phyloP scores from a whole-genome alignment of 2,329 filamentous ascomycete species.

The Aspergillus sp. region DNA sequence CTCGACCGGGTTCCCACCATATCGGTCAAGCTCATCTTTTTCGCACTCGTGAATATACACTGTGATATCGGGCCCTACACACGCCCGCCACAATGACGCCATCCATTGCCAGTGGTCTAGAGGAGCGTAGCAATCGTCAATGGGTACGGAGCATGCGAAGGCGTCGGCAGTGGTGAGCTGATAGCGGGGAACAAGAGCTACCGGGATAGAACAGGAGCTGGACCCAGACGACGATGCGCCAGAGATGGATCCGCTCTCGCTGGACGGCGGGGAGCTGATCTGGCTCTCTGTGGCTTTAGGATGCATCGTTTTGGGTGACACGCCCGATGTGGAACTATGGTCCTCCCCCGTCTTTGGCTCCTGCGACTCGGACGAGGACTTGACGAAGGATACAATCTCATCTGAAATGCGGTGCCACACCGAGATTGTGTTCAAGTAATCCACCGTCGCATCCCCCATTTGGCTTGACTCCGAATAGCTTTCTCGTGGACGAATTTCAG shows the following conservation, averaged over 20 bases:
- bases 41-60: conserved; percentile 43
- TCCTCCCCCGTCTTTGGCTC: conserved; percentile 18
- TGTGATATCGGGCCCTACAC: conserved; percentile 69
- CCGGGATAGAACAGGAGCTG: conserved; percentile 49
- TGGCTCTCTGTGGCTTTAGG: conserved; percentile 27
- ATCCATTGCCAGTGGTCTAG: conserved; percentile 98
- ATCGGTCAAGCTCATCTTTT: conserved; percentile 39
- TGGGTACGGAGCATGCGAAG: conserved; percentile 70
- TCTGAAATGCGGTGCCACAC: conserved; percentile 74
- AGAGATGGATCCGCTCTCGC: conserved; percentile 24
- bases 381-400: conserved; percentile 64
- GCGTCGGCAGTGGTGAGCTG: conserved; percentile 75
- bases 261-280: conserved; percentile 31
- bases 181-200: conserved; percentile 76
- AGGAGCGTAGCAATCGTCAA: conserved; percentile 72
- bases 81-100: conserved; percentile 87
- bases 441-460: conserved; percentile 45
- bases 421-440: conserved; percentile 66
- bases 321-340: conserved; percentile 15
- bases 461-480: conserved; percentile 25
- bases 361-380: conserved; percentile 21
- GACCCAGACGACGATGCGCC: conserved; percentile 16
- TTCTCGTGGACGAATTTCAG: conserved; percentile 26
- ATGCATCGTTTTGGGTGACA: conserved; percentile 33
- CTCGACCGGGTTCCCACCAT: conserved; percentile 53